Conservation (phyloP, 2,329 filamentous ascomycete genomes). For the Fusarium mangiferae region DNA sequence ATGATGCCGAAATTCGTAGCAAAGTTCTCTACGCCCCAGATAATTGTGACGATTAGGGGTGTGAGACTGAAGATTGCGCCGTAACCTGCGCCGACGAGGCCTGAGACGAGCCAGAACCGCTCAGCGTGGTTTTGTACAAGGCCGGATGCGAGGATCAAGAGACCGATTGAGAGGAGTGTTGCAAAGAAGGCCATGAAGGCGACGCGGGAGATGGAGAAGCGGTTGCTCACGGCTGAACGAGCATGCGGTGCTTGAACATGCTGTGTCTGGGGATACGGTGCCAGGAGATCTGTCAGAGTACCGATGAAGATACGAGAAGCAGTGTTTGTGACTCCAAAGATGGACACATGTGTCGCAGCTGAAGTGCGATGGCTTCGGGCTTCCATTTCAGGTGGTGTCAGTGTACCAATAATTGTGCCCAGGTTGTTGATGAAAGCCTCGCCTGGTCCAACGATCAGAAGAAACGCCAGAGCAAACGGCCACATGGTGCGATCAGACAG, state of each 20-base stretch:
- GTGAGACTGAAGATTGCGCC: slow-evolving; percentile 90
- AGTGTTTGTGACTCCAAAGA: slow-evolving; percentile 90
- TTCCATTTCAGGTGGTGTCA: slow-evolving; percentile 69
- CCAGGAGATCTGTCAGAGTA: slow-evolving; percentile 87
- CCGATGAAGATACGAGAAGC: slow-evolving; percentile 90
- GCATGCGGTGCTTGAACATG: slow-evolving; percentile 59
- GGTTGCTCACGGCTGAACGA: slow-evolving; percentile 46
- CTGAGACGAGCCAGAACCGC: slow-evolving; percentile 87
- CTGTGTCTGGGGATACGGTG: slow-evolving; percentile 70
- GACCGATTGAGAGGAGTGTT: slow-evolving; percentile 77
- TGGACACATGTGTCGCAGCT: slow-evolving; percentile 89
- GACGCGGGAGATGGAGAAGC: slow-evolving; percentile 78
- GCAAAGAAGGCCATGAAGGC: slow-evolving; percentile 82
- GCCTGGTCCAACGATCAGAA: slow-evolving; percentile 92
- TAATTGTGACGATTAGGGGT: slow-evolving; percentile 93
- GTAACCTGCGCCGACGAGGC: slow-evolving; percentile 88
- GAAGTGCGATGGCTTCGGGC: slow-evolving; percentile 62
- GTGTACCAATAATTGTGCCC: slow-evolving; percentile 89
- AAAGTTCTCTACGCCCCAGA: slow-evolving; percentile 99
- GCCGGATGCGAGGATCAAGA: slow-evolving; percentile 82
- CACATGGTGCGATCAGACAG: slow-evolving; percentile 94
- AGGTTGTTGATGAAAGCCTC: slow-evolving; percentile 98
- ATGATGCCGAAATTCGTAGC: slow-evolving; percentile 98
- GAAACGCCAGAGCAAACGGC: slow-evolving; percentile 90
- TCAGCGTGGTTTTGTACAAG: slow-evolving; percentile 77